phyloP scores from a whole-genome alignment of 108 stramenopile species.

The Cyclotella kingstonii region DNA sequence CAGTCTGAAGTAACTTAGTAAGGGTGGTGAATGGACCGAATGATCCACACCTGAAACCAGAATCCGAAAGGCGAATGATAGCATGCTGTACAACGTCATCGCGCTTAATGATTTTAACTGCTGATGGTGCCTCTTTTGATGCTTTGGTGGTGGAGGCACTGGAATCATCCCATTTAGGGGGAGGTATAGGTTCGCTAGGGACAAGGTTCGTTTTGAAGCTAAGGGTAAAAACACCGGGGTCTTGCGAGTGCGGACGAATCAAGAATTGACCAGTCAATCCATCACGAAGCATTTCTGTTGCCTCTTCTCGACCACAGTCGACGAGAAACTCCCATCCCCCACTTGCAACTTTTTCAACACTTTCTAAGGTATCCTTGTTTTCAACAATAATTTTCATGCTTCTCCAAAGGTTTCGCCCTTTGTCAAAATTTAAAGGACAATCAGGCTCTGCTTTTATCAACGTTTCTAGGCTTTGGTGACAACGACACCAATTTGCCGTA shows the following conservation, averaged over 20 bases:
- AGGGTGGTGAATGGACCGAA: slow-evolving; percentile 84
- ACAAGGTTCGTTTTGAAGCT: slow-evolving; percentile 85
- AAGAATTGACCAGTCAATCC: slow-evolving; percentile 70
- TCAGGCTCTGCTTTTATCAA: slow-evolving; percentile 76
- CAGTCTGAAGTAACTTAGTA: slow-evolving; percentile 75
- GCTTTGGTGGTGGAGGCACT: slow-evolving; percentile 15
- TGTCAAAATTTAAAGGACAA: slow-evolving; percentile 63
- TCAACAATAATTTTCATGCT: slow-evolving; percentile 70
- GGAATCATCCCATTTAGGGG: slow-evolving; percentile 29
- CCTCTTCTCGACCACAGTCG: slow-evolving; percentile 77
- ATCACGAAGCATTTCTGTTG: slow-evolving; percentile 74
- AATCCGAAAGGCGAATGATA: slow-evolving; percentile 80
- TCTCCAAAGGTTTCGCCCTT: slow-evolving; percentile 71
- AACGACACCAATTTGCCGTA: slow-evolving; percentile 63
- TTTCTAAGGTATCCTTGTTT: slow-evolving; percentile 24
- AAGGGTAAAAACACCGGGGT: slow-evolving; percentile 85
- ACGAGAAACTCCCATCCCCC: slow-evolving; percentile 92
- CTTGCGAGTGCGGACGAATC: slow-evolving; percentile 81
- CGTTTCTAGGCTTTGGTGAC: slow-evolving; percentile 63
- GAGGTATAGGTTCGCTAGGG: slow-evolving; percentile 39
- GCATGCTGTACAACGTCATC: slow-evolving; percentile 90
- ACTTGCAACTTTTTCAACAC: slow-evolving; percentile 53
- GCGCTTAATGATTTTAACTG: slow-evolving; percentile 46
- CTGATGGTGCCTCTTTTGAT: slow-evolving; percentile 9
- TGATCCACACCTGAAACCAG: slow-evolving; percentile 87